Conservation (phyloP, 441 rosid species). For the Eutrema salsugineum region DNA sequence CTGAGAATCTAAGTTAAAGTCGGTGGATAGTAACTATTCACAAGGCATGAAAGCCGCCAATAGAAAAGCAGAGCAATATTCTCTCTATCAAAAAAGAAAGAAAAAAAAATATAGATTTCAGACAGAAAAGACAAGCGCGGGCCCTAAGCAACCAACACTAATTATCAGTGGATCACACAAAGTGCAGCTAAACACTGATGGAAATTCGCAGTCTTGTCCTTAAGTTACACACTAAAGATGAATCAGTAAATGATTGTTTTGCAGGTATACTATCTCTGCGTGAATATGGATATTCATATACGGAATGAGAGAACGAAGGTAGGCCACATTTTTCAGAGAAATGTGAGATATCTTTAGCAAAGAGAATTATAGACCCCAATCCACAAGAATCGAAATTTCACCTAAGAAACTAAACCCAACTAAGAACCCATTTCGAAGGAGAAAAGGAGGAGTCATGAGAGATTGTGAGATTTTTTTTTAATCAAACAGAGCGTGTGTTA, state of each 20-base stretch:
- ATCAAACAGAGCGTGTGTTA: conserved; percentile 8
- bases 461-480: background rate
- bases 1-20: conserved; percentile 23
- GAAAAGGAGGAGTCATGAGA: background rate
- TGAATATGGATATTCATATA: background rate
- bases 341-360: background rate
- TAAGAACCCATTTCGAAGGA: background rate
- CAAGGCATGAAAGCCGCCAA: conserved; percentile 25
- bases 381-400: background rate
- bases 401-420: conserved; percentile 11
- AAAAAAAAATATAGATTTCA: background rate
- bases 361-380: background rate
- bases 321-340: background rate
- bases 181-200: conserved; percentile 19
- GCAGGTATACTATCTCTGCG: background rate
- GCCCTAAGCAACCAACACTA: conserved; percentile 11
- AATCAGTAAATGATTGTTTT: conserved; percentile 7
- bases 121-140: conserved; percentile 29
- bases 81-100: background rate
- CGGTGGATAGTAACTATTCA: conserved; percentile 9
- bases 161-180: conserved; percentile 28
- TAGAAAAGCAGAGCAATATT: conserved; percentile 16
- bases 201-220: conserved; percentile 27
- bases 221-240: conserved; percentile 8
- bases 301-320: background rate